A percentile compares a stretch with the other conserved stretches of the same genome.
Conservation (phyloP, 768 basidiomycete genomes). For the Leccinum uliginosum region DNA sequence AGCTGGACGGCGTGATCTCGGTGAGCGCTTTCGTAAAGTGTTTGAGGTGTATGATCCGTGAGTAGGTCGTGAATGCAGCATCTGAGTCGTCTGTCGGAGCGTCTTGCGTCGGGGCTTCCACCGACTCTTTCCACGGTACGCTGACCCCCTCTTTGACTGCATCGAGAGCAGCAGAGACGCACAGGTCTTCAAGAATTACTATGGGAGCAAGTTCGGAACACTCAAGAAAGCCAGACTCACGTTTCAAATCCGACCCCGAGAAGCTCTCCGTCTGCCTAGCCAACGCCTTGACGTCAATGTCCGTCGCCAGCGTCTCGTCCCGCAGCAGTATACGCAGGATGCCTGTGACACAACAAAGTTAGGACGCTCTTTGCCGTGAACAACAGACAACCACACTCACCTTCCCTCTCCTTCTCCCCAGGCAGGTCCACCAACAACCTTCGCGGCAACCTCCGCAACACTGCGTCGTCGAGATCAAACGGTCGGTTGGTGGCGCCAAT, state of each 20-base stretch:
- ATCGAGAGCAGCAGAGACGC: conserved; percentile 88
- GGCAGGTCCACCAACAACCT: conserved; percentile 87
- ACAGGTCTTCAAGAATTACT: conserved; percentile 57
- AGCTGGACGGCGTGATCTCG: conserved; percentile 88
- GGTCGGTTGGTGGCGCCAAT: conserved; percentile 94
- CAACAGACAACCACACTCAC: conserved; percentile 38
- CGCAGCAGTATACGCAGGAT: conserved; percentile 84
- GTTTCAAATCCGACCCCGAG: conserved; percentile 93
- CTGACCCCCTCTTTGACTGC: conserved; percentile 82
- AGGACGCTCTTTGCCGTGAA: background rate
- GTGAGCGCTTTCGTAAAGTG: conserved; percentile 84
- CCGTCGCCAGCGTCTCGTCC: conserved; percentile 67
- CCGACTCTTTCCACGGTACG: conserved; percentile 63
- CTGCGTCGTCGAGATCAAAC: conserved; percentile 88
- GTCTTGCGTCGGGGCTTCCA: conserved; percentile 3
- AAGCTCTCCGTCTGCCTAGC: conserved; percentile 78
- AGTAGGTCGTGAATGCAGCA: conserved; percentile 6
- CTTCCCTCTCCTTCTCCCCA: conserved; percentile 78
- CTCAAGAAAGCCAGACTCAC: conserved; percentile 42
- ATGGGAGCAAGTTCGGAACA: conserved; percentile 1
- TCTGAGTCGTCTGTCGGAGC: background rate
- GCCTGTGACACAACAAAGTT: conserved; percentile 40
- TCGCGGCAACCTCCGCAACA: conserved; percentile 82
- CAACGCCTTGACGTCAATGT: conserved; percentile 56
- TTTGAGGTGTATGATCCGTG: conserved; percentile 44